Evolutionary conservation across 441 rosid species (phyloP).

Genomic region (Populus tomentosa): DNA sequence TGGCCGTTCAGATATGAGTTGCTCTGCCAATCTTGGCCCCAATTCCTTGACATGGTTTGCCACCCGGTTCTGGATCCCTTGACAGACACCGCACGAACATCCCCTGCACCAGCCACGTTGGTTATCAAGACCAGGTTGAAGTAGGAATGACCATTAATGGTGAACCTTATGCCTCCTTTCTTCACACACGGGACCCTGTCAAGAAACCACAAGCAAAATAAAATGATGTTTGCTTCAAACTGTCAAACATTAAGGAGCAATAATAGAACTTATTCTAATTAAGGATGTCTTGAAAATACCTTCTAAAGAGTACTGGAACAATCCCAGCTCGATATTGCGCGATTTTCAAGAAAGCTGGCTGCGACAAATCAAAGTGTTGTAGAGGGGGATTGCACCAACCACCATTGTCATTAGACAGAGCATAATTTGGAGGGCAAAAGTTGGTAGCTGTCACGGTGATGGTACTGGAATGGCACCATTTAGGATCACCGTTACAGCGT

Average conservation of each 20-base stretch:
- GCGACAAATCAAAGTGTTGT: constrained; percentile 51
- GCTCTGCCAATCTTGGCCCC: constrained; percentile 59
- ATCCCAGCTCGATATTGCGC: constrained; percentile 46
- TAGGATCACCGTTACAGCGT: constrained; percentile 34
- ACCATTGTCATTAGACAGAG: constrained; percentile 21
- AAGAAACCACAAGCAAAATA: background rate
- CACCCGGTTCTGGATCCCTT: constrained; percentile 37
- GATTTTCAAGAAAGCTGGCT: constrained; percentile 41
- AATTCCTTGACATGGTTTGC: constrained; percentile 43
- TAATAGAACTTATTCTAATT: background rate
- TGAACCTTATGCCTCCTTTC: constrained; percentile 55
- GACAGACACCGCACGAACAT: constrained; percentile 26
- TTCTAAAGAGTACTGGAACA: constrained; percentile 44
- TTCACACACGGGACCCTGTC: constrained; percentile 39
- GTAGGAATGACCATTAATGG: constrained; percentile 41
- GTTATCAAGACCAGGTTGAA: constrained; percentile 41
- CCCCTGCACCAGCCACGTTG: constrained; percentile 61
- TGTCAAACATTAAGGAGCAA: background rate
- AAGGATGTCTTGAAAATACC: constrained; percentile 18
- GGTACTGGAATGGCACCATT: constrained; percentile 45
- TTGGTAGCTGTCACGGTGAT: constrained; percentile 58
- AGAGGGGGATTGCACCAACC: constrained; percentile 69
- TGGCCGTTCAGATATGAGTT: constrained; percentile 32
- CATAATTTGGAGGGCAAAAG: constrained; percentile 53
- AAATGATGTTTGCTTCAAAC: too few relatives aligned